Percentiles rank a stretch among this genome's conserved stretches.
Evolutionary conservation across 495 filamentous ascomycete species (phyloP).

Genomic region (Mytilinidion resinicola): DNA sequence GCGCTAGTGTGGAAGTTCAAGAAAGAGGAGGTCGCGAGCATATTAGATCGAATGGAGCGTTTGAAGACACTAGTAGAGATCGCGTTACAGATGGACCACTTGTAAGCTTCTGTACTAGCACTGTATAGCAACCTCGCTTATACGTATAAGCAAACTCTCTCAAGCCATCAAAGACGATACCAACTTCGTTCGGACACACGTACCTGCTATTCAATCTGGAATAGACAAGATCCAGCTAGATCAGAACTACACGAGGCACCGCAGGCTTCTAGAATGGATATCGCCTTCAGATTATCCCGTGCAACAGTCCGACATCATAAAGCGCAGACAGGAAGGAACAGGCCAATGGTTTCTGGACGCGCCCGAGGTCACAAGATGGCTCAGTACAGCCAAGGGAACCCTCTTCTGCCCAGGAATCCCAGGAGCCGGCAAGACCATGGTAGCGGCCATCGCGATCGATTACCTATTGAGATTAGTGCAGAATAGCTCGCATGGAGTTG

Average conservation of each 20-base stretch:
- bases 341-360: constrained; percentile 39
- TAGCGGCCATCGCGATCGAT: constrained; percentile 30
- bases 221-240: neutral
- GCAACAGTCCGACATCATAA: constrained; percentile 34
- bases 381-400: constrained; percentile 20
- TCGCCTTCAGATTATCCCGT: constrained; percentile 12
- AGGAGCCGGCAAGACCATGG: constrained; percentile 27
- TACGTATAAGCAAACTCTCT: neutral
- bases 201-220: too few relatives aligned
- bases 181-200: neutral
- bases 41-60: constrained; percentile 29
- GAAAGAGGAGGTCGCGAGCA: constrained; percentile 23
- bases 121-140: too few relatives aligned
- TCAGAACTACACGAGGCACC: too few relatives aligned
- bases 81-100: constrained; percentile 28
- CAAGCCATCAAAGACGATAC: too few relatives aligned
- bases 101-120: constrained; percentile 22
- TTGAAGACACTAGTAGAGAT: constrained; percentile 23
- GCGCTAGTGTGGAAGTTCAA: constrained; percentile 29
- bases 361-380: constrained; percentile 33
- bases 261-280: constrained; percentile 17
- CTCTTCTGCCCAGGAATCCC: too few relatives aligned
- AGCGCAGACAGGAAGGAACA: constrained; percentile 34
- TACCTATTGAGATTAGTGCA: constrained; percentile 16
- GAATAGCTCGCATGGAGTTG: constrained; percentile 28